Evolutionary conservation across 352 stramenopile genomes (phyloP), one percentile per base, ranked within the genome.

Genomic region (Sclerospora graminicola): DNA sequence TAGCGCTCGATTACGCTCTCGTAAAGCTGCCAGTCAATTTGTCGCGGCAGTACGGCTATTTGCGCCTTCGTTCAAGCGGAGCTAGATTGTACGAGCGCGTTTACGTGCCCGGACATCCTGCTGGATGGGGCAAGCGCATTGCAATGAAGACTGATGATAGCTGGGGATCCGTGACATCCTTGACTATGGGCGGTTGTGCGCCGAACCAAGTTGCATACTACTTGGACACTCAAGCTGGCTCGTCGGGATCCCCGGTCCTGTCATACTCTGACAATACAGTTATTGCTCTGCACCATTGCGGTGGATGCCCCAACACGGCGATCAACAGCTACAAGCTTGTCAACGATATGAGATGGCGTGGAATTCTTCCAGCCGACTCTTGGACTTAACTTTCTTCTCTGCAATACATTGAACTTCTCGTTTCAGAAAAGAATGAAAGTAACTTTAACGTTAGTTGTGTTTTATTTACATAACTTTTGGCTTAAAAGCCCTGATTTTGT

Each of bases 271-370:
- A 91, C 46, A 86, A 89, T 21, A 21, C 51, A 0, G 80, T 91
- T n/a, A 57, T 88, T 1, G 80, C 57, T 1, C 53, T 91, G 4
- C 79, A 89, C 45, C 78, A 89, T 44, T 91, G 79, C 36, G 79
- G 79, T 10, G 79, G 76, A 0, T 91, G 79, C 20, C 72, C 70
- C n/a, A 91, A 91, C 56, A 82, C 69, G 1, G 74, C 70, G 8
- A 75, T 89, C 41, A 85, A 84, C 50, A 71, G 51, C 31, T 52
- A 83, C 41, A 73, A 74, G 33, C 69, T 90, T 38, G 37, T 85
- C 8, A 53, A 53, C 9, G 57, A 87, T 28, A 52, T 90, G 48
- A 70, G 45, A 9, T 26, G 21, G 21, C 21, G 21, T 26, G 21
- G 21, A 26, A 26, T 26, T 26, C 21, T 26, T n/a, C 23, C 29